These are phyloP conservation scores for Lipomyces mesembrius DNA, from an alignment of 805 yeast species.

Conservation along the genomic window DNA sequence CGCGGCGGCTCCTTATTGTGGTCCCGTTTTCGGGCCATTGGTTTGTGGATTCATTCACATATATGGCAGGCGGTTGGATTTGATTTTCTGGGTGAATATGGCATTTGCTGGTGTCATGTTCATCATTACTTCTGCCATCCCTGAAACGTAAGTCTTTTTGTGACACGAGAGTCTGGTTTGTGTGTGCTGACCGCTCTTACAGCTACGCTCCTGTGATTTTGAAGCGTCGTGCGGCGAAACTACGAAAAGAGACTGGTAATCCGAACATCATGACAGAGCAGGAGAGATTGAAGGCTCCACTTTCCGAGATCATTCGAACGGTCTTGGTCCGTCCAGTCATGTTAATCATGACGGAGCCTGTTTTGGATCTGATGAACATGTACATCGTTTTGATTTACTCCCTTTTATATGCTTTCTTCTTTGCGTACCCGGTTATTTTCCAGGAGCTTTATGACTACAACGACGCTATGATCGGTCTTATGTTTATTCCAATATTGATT, in stretches of 20 bases:
- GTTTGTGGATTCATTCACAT: too few relatives aligned
- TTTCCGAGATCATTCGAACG: slow-evolving; percentile 67
- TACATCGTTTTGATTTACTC: slow-evolving; percentile 90
- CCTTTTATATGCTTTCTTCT: slow-evolving; percentile 89
- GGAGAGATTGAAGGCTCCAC: slow-evolving; percentile 73
- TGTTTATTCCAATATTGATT: slow-evolving; percentile 87
- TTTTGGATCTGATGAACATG: slow-evolving; percentile 77
- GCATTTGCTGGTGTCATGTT: slow-evolving; percentile 88
- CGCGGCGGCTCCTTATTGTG: slow-evolving; percentile 90
- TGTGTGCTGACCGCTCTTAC: not conserved
- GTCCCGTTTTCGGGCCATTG: slow-evolving; percentile 88
- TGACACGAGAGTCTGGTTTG: too few relatives aligned
- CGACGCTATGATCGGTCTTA: slow-evolving; percentile 79
- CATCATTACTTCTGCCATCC: slow-evolving; percentile 65
- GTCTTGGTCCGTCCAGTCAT: slow-evolving; percentile 76
- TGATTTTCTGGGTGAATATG: slow-evolving; percentile 91
- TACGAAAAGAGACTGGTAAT: slow-evolving; percentile 83
- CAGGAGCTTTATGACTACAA: slow-evolving; percentile 73
- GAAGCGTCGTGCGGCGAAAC: slow-evolving; percentile 65
- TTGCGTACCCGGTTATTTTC: slow-evolving; percentile 92
- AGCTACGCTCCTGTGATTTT: slow-evolving; percentile 81
- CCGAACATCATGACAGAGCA: slow-evolving; percentile 91
- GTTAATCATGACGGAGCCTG: slow-evolving; percentile 78
- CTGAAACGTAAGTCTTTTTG: slow-evolving; percentile 64
- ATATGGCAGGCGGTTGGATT: too few relatives aligned